A percentile compares a stretch with the other conserved stretches of the same genome.
These are phyloP conservation scores for Rhododendron williamsianum DNA, from an alignment of 148 eudicot genomes.

Conservation along the genomic window DNA sequence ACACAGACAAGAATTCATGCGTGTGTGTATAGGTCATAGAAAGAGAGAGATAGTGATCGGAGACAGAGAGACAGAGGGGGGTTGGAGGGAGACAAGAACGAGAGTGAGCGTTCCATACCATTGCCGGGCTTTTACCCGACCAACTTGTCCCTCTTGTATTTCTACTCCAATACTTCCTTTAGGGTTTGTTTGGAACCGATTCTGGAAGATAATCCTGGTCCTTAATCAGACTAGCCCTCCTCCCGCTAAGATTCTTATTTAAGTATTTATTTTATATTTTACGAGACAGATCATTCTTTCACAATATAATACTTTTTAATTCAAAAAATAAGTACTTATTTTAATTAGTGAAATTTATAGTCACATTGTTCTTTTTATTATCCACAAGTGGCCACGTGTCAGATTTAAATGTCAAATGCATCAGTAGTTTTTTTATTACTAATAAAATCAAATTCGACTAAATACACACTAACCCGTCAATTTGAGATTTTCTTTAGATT, in stretches of 20 bases:
- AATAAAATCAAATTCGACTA: neutral
- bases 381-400: too few relatives aligned
- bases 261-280: too few relatives aligned
- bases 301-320: too few relatives aligned
- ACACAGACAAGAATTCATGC: neutral
- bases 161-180: neutral
- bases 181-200: neutral
- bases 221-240: too few relatives aligned
- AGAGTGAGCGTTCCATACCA: neutral
- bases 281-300: accelerated
- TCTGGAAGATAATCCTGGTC: neutral
- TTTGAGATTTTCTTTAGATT: neutral
- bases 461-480: neutral
- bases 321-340: too few relatives aligned
- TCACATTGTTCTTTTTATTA: too few relatives aligned
- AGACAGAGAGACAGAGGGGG: slow-evolving; percentile 5
- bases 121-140: neutral
- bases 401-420: neutral
- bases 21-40: neutral
- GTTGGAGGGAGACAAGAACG: slow-evolving; percentile 8
- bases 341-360: too few relatives aligned
- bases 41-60: neutral
- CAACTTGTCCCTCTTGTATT: neutral
- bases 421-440: too few relatives aligned
- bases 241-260: too few relatives aligned